A percentile compares a stretch with the other conserved stretches of the same genome.
phyloP scores from a whole-genome alignment of 176 grass and related monocot genomes.

The Phoenix roebelenii region DNA sequence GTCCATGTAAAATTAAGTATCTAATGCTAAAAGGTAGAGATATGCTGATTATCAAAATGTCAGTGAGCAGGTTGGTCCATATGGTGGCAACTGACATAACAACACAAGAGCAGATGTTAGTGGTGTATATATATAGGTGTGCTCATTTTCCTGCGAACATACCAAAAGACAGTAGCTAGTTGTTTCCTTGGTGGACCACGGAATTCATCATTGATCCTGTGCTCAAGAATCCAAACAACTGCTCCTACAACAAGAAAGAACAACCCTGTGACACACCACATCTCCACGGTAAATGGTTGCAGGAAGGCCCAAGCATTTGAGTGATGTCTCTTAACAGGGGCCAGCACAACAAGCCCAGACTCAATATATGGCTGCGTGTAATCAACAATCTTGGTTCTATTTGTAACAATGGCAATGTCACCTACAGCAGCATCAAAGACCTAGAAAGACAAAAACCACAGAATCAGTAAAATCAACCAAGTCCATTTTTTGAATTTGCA shows the following conservation, averaged over 20 bases:
- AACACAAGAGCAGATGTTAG: too few species aligned
- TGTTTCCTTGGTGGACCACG: constrained; percentile 69
- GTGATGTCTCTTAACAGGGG: constrained; percentile 55
- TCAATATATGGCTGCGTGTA: constrained; percentile 90
- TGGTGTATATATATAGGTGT: too few species aligned
- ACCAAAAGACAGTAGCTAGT: constrained; percentile 81
- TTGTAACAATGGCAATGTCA: constrained; percentile 74
- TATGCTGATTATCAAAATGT: too few species aligned
- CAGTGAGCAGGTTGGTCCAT: too few species aligned
- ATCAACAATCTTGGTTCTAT: constrained; percentile 47
- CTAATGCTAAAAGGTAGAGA: too few species aligned
- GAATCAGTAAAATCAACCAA: not conserved
- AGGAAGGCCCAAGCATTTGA: constrained; percentile 80
- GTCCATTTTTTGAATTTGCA: not conserved
- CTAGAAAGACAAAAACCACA: constrained; percentile 22
- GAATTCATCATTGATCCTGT: constrained; percentile 90
- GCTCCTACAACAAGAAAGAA: constrained; percentile 71
- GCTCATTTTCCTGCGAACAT: constrained; percentile 1
- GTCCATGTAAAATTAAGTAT: too few species aligned
- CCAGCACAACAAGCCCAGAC: constrained; percentile 75
- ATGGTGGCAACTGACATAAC: too few species aligned
- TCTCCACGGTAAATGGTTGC: constrained; percentile 71
- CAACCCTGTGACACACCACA: constrained; percentile 74
- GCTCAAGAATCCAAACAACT: constrained; percentile 90
- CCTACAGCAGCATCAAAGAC: constrained; percentile 72